A percentile compares a stretch with the other conserved stretches of the same genome.
These are phyloP conservation scores for Hapsidospora chrysogenum DNA, from an alignment of 495 filamentous ascomycete genomes.

Conservation along the genomic window DNA sequence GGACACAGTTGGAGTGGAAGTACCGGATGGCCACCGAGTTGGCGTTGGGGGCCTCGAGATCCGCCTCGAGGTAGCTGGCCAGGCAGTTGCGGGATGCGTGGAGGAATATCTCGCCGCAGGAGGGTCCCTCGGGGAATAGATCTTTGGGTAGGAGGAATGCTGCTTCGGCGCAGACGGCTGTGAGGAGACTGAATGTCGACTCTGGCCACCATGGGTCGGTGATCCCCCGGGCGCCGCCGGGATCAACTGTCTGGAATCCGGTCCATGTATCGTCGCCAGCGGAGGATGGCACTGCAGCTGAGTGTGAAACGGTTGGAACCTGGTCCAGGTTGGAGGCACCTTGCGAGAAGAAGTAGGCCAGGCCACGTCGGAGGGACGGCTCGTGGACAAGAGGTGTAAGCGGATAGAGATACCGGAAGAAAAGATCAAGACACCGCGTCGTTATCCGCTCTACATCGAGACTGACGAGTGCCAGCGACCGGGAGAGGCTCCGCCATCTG, in stretches of 20 bases:
- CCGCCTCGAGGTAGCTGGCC: constrained; percentile 10
- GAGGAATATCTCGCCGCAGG: constrained; percentile 2
- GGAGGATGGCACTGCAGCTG: not conserved
- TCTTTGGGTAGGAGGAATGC: constrained; percentile 3
- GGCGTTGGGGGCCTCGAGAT: constrained; percentile 13
- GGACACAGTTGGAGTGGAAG: constrained; percentile 16
- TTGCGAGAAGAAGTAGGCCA: constrained; percentile 2
- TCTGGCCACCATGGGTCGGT: constrained; percentile 1
- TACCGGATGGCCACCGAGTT: constrained; percentile 14
- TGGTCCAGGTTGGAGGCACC: not conserved
- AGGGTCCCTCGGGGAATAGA: constrained; percentile 2
- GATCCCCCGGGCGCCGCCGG: not conserved
- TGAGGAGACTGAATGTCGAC: constrained; percentile 12
- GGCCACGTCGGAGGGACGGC: constrained; percentile 7
- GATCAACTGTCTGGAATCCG: not conserved
- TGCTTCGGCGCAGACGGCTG: constrained; percentile 5
- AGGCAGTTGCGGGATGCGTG: constrained; percentile 1
- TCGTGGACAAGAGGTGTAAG: constrained; percentile 17
- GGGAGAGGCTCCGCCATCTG: not conserved
- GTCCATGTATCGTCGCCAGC: not conserved
- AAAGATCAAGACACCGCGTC: constrained; percentile 10
- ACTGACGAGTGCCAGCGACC: not conserved
- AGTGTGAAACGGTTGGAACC: not conserved
- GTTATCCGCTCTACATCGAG: not conserved
- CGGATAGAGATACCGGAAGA: constrained; percentile 13